Base-by-base conservation (phyloP, 1,139 yeast species). In the Pichia sp. region DNA sequence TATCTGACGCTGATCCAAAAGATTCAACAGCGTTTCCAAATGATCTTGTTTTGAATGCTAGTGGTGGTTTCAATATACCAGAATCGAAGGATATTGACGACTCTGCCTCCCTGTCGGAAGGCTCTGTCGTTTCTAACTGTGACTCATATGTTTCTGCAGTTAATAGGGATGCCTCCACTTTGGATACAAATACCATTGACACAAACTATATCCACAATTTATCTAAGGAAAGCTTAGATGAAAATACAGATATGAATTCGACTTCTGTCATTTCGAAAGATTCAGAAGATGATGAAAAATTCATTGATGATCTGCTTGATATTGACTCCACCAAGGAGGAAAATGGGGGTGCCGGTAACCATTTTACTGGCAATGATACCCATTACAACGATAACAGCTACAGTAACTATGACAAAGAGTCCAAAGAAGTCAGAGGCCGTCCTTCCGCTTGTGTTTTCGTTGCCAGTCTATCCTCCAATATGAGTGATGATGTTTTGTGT, bases 361-460 rank as follows among this genome's bases (percentile, higher is more conserved):
- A 10, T 10, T 13, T 36, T 5, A 15, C 15, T 13, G 40, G 40
- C 10, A 36, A 2, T 13, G 40, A 36, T 5, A 15, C 40, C 15
- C 40, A 36, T 13, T 13, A 36, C 15, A 49, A 60, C 10, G 57
- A 55, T 42, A 46, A 31, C 38, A 31, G 42, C 26, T 29, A 34
- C 8, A 46, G 32, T 44, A 41, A 45, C 30, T 56, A 54, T 48
- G 59, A 56, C 40, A 46, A 43, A 48, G 55, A 54, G 41, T 52
- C 55, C 8, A 45, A 54, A 30, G 60, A 57, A 44, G 55, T 56
- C n/a, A 62, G 67, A 57, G 72, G 72, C 11, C 76, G 88, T 44
- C 96, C 96, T 15, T 85, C 95, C 0, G 83, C 96, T 3, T 90
- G 96, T 69, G 87, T 89, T 1, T 90, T 90, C 73, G 97, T 90